Evolutionary conservation across 116 monocot genomes (phyloP).

Genomic region (Dioscorea cayenensis): DNA sequence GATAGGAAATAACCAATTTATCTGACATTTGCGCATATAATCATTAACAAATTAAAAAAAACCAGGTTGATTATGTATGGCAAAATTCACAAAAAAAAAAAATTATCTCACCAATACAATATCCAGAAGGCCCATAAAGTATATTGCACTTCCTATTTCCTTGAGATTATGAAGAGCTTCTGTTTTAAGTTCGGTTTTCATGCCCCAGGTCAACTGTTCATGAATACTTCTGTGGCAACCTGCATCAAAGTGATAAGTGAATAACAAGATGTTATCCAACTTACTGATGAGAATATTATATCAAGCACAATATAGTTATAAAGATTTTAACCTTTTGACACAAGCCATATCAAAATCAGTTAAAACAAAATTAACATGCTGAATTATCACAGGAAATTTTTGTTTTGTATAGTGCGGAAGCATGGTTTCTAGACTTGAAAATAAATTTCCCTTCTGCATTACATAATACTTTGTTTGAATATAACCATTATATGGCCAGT

Average conservation of each 20-base stretch:
- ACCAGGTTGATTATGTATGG: not conserved
- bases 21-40: no score
- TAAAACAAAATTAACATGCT: no score
- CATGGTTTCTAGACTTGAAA: no score
- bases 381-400: no score
- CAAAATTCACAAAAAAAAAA: not conserved
- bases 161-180: conserved; percentile 81
- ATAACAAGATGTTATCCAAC: not conserved
- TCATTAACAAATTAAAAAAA: not conserved
- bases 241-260: conserved; percentile 20
- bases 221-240: conserved; percentile 79
- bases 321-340: no score
- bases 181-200: conserved; percentile 67
- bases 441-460: no score
- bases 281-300: not conserved
- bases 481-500: no score
- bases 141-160: conserved; percentile 88
- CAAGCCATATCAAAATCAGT: no score
- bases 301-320: not conserved
- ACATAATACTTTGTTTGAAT: no score
- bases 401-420: no score
- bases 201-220: conserved; percentile 81
- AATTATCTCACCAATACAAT: conserved; percentile 58
- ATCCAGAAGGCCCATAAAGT: conserved; percentile 82
- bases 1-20: not conserved